These are phyloP conservation scores for Phytophthora chlamydospora DNA, from an alignment of 352 stramenopile species.

Conservation along the genomic window DNA sequence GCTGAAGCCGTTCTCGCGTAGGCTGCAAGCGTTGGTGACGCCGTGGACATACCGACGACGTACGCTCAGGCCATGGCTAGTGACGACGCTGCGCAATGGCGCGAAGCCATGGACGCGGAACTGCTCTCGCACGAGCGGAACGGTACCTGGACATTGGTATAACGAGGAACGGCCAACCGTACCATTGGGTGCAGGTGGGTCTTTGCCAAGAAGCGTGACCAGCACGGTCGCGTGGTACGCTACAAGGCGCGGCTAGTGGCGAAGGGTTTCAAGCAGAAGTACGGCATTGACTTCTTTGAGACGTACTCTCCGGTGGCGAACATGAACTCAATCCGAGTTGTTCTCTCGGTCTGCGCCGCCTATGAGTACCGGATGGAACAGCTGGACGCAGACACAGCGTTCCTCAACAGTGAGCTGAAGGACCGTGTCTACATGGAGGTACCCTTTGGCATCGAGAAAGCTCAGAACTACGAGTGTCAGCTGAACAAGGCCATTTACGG, in stretches of 20 bases:
- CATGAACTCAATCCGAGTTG: slow-evolving; percentile 40
- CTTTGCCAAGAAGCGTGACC: slow-evolving; percentile 44
- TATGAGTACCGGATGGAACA: slow-evolving; percentile 32
- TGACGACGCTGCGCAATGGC: slow-evolving; percentile 1
- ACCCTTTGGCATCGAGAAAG: background rate
- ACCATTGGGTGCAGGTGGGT: slow-evolving; percentile 41
- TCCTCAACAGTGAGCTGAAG: slow-evolving; percentile 28
- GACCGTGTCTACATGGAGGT: slow-evolving; percentile 18
- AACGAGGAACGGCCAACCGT: slow-evolving; percentile 19
- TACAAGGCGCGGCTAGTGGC: slow-evolving; percentile 44
- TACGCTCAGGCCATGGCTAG: slow-evolving; percentile 12
- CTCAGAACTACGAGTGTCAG: background rate
- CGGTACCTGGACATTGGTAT: slow-evolving; percentile 4
- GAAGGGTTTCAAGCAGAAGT: slow-evolving; percentile 39
- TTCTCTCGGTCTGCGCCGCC: slow-evolving; percentile 13
- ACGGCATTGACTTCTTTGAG: slow-evolving; percentile 40
- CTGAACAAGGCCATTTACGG: slow-evolving; percentile 27
- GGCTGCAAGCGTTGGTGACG: slow-evolving; percentile 7
- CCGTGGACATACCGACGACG: background rate
- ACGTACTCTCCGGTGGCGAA: slow-evolving; percentile 31
- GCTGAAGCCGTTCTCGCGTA: slow-evolving; percentile 11
- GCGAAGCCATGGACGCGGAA: too few species aligned
- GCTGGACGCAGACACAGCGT: slow-evolving; percentile 43
- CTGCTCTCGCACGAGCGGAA: background rate
- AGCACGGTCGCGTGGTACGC: slow-evolving; percentile 31